These are phyloP conservation scores for Penicillium olsonii DNA, from an alignment of 2,329 filamentous ascomycete species.

Conservation along the genomic window DNA sequence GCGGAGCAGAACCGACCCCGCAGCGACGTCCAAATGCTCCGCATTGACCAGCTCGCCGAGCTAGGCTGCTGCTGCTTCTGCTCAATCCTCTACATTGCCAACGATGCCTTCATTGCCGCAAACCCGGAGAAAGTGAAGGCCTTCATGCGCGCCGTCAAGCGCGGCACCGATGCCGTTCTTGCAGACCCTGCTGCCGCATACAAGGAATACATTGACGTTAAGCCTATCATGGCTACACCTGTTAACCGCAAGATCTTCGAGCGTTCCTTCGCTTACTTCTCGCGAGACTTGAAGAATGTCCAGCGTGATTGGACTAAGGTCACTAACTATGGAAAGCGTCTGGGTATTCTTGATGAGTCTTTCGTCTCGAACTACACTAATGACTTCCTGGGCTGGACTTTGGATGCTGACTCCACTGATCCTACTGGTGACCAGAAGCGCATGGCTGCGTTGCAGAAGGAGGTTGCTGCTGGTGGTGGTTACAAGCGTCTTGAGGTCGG, in stretches of 20 bases:
- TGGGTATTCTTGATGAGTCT: conserved; percentile 63
- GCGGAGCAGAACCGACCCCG: conserved; percentile 61
- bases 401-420: conserved; percentile 66
- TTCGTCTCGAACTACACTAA: conserved; percentile 78
- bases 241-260: conserved; percentile 80
- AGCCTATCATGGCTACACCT: conserved; percentile 66
- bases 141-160: conserved; percentile 74
- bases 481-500: conserved; percentile 45
- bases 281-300: conserved; percentile 73
- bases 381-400: conserved; percentile 65
- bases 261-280: conserved; percentile 76
- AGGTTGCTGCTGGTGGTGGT: conserved; percentile 65
- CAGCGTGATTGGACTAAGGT: conserved; percentile 75
- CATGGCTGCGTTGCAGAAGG: conserved; percentile 69
- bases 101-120: conserved; percentile 67
- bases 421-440: conserved; percentile 73
- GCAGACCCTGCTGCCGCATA: conserved; percentile 64
- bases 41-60: conserved; percentile 77
- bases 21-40: conserved; percentile 74
- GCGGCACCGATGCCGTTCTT: conserved; percentile 71
- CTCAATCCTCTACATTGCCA: conserved; percentile 77
- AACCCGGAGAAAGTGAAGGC: conserved; percentile 66
- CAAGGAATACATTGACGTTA: conserved; percentile 70
- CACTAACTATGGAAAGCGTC: conserved; percentile 72
- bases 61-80: conserved; percentile 84